Conservation (phyloP, 2,329 filamentous ascomycete genomes). For the Berkeleyomyces rouxiae region DNA sequence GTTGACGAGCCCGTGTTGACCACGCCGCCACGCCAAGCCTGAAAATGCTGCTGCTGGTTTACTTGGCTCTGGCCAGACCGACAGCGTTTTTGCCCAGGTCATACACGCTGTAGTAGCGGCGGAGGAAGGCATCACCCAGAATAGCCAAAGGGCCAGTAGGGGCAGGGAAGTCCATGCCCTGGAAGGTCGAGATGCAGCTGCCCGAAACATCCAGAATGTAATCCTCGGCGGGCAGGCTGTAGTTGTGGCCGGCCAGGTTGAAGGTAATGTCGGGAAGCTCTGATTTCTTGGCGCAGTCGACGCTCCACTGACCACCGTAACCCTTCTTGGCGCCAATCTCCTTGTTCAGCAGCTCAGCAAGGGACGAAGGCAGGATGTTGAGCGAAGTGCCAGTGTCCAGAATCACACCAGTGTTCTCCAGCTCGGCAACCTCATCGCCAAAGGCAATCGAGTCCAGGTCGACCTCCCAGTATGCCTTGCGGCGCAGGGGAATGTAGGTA, state of each 20-base stretch:
- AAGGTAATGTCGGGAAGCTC: constrained; percentile 83
- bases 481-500: constrained; percentile 81
- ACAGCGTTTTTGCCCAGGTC: constrained; percentile 81
- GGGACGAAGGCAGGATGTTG: constrained; percentile 77
- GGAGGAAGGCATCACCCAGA: constrained; percentile 72
- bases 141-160: constrained; percentile 86
- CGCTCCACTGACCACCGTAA: constrained; percentile 88
- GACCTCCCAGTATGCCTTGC: constrained; percentile 99
- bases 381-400: constrained; percentile 97
- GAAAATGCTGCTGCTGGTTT: constrained; percentile 15
- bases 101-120: constrained; percentile 90
- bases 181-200: constrained; percentile 92
- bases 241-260: constrained; percentile 78
- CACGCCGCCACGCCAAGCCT: neutral
- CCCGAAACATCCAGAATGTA: constrained; percentile 94
- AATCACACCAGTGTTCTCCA: constrained; percentile 89
- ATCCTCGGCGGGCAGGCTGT: constrained; percentile 74
- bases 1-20: neutral
- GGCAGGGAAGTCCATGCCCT: constrained; percentile 85
- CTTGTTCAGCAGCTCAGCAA: constrained; percentile 92
- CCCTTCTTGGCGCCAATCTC: constrained; percentile 97
- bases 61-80: constrained; percentile 72
- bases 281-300: constrained; percentile 75
- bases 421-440: constrained; percentile 68
- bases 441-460: constrained; percentile 85